These are phyloP conservation scores for Fusarium continuum DNA, from an alignment of 2,329 filamentous ascomycete genomes.

Conservation along the genomic window DNA sequence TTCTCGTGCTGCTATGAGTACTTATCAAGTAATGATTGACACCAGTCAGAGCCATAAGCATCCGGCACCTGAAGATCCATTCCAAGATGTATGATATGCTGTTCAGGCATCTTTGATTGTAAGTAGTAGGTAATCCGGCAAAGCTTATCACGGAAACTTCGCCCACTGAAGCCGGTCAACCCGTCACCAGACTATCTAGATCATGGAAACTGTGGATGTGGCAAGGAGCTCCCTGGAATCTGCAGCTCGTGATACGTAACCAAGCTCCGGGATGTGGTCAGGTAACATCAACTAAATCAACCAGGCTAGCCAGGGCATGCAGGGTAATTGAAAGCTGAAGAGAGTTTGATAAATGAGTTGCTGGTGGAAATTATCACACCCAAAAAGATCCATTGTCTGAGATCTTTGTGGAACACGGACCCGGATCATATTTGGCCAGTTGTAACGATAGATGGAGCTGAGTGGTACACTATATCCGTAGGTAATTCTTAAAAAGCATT, in stretches of 20 bases:
- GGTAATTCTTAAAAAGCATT: background rate
- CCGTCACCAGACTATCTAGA: background rate
- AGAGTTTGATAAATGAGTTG: background rate
- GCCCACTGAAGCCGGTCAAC: background rate
- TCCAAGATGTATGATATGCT: background rate
- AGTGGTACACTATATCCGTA: no score
- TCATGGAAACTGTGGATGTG: constrained; percentile 1
- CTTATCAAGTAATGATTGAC: constrained; percentile 5
- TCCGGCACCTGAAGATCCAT: constrained; percentile 16
- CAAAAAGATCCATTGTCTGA: background rate
- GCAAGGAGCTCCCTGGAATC: constrained; percentile 14
- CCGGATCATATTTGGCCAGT: background rate
- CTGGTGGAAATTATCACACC: background rate
- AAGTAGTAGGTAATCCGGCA: no score
- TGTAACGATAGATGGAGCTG: background rate
- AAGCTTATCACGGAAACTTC: constrained; percentile 10
- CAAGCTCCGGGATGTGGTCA: background rate
- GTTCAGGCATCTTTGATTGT: constrained; percentile 2
- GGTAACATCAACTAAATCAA: background rate
- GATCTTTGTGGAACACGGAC: background rate
- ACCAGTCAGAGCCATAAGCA: background rate
- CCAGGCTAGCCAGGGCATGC: no score
- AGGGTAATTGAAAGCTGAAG: background rate
- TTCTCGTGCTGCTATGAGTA: background rate
- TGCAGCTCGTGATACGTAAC: background rate